Evolutionary conservation across 176 grass and related monocot genomes (phyloP).

Genomic region (Eragrostis nindensis): DNA sequence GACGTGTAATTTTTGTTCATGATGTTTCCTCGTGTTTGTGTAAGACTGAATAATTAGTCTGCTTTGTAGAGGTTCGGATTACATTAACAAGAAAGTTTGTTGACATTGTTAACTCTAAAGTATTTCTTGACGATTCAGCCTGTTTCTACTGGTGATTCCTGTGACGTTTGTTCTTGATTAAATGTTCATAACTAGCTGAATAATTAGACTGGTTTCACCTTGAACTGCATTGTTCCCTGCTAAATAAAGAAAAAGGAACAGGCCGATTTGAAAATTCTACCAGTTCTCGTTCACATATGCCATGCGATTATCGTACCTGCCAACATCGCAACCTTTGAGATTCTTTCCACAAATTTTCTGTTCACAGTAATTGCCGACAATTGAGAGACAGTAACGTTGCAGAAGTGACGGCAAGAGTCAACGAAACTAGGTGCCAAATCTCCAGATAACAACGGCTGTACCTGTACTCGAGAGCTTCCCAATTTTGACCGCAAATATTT

Average conservation of each 20-base stretch:
- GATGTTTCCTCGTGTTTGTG: not conserved
- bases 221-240: no score
- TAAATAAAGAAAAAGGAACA: not conserved
- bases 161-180: not conserved
- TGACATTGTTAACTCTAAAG: not conserved
- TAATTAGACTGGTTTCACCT: not conserved
- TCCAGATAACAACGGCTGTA: not conserved
- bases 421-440: not conserved
- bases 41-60: not conserved
- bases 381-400: not conserved
- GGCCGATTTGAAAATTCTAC: not conserved
- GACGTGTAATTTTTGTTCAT: not conserved
- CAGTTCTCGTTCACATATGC: not conserved
- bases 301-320: not conserved
- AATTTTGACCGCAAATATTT: constrained; percentile 27
- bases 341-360: not conserved
- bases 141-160: not conserved
- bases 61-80: not conserved
- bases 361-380: constrained; percentile 15
- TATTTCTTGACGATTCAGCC: not conserved
- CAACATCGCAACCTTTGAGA: not conserved
- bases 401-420: not conserved
- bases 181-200: not conserved
- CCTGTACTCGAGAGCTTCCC: not conserved
- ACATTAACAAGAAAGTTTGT: not conserved